These are phyloP conservation scores for Teratosphaeria gauchensis DNA, from an alignment of 2,329 filamentous ascomycete genomes.

Conservation along the genomic window DNA sequence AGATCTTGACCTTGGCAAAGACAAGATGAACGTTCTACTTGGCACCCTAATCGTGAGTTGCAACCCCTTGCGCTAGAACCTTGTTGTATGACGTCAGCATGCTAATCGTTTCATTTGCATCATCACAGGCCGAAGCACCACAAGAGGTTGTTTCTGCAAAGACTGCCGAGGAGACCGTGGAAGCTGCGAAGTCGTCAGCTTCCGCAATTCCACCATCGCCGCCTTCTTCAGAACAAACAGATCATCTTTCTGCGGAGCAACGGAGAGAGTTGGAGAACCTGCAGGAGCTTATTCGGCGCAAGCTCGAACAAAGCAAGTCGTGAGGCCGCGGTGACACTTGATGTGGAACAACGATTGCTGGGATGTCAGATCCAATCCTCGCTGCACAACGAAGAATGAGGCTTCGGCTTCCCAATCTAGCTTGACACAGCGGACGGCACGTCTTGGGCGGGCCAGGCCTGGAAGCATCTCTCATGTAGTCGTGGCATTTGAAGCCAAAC, in stretches of 20 bases:
- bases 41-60: slow-evolving; percentile 53
- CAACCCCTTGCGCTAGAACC: slow-evolving; percentile 10
- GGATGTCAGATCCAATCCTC: background rate
- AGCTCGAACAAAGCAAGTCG: slow-evolving; percentile 19
- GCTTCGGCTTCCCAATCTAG: background rate
- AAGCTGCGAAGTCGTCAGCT: slow-evolving; percentile 13
- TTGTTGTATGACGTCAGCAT: slow-evolving; percentile 15
- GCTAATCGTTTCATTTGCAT: slow-evolving; percentile 14
- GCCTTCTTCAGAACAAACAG: slow-evolving; percentile 23
- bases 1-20: slow-evolving; percentile 38
- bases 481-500: background rate
- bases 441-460: background rate
- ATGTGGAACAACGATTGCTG: background rate
- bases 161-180: slow-evolving; percentile 21
- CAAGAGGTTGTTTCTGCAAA: slow-evolving; percentile 31
- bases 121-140: slow-evolving; percentile 33
- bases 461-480: background rate
- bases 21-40: slow-evolving; percentile 43
- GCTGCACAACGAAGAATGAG: background rate
- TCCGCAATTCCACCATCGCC: slow-evolving; percentile 18
- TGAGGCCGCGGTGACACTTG: slow-evolving; percentile 7
- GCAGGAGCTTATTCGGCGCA: slow-evolving; percentile 27
- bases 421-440: background rate
- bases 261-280: slow-evolving; percentile 23
- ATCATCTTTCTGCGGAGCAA: slow-evolving; percentile 25